A percentile compares a stretch with the other conserved stretches of the same genome.
Evolutionary conservation across 257 asterid genomes (phyloP).

Genomic region (Solanum pennellii): DNA sequence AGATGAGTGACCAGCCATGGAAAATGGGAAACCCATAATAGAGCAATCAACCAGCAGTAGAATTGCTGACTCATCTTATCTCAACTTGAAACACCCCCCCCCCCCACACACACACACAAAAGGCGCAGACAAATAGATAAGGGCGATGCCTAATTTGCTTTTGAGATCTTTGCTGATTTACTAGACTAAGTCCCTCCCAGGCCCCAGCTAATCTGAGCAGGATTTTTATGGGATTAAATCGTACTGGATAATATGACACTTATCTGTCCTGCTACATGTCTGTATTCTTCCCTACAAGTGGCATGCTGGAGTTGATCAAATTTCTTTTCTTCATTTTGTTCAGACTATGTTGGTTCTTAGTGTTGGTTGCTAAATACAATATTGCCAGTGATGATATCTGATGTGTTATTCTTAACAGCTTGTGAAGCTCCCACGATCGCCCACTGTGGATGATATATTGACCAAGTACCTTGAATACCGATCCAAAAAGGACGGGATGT

Average conservation of each 20-base stretch:
- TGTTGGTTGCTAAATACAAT: neutral
- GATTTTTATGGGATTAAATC: neutral
- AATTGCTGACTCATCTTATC: neutral
- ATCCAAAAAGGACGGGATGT: constrained; percentile 82
- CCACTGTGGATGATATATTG: constrained; percentile 73
- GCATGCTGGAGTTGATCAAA: neutral
- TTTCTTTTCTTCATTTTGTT: neutral
- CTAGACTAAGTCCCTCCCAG: neutral
- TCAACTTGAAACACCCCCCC: neutral
- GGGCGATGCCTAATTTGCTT: neutral
- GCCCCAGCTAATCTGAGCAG: neutral
- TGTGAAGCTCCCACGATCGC: constrained; percentile 88
- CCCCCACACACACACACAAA: neutral
- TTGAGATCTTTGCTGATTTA: neutral
- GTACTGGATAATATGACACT: neutral
- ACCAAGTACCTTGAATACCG: constrained; percentile 64
- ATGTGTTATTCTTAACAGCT: constrained; percentile 47
- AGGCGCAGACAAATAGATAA: neutral
- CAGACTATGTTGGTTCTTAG: neutral
- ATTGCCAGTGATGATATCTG: neutral
- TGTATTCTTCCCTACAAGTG: neutral
- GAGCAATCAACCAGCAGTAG: neutral
- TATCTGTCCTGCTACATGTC: neutral
- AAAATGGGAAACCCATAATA: neutral
- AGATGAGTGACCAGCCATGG: neutral